These are phyloP conservation scores for Ogataea glucozyma DNA, from an alignment of 805 yeast genomes.

Conservation along the genomic window DNA sequence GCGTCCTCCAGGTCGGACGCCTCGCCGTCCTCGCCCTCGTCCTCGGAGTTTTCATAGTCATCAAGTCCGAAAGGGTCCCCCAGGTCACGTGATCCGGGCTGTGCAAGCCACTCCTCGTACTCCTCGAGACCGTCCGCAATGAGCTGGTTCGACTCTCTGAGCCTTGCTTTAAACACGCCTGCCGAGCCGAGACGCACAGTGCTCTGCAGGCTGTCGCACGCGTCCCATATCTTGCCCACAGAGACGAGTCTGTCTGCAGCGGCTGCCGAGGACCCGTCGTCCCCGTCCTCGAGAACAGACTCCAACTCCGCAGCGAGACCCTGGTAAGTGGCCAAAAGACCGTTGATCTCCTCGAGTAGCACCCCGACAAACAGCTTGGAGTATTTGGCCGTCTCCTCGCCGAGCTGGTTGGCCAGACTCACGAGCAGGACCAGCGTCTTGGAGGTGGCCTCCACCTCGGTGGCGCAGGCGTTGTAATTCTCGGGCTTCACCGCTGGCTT, in stretches of 20 bases:
- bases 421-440: conserved; percentile 45
- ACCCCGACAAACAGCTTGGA: conserved; percentile 34
- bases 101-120: conserved; percentile 65
- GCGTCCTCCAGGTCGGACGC: conserved; percentile 23
- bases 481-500: conserved; percentile 53
- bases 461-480: conserved; percentile 45
- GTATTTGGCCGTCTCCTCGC: conserved; percentile 36
- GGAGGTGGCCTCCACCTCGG: conserved; percentile 48
- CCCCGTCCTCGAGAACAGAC: conserved; percentile 16
- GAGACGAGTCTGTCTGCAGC: conserved; percentile 51
- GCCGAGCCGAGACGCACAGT: conserved; percentile 51
- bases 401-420: conserved; percentile 46
- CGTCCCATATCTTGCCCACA: conserved; percentile 73
- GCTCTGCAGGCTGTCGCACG: conserved; percentile 50
- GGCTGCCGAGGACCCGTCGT: conserved; percentile 31
- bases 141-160: conserved; percentile 46
- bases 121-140: conserved; percentile 68
- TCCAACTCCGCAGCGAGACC: conserved; percentile 23
- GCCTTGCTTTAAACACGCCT: conserved; percentile 49
- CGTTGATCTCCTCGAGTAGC: conserved; percentile 29
- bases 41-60: no score
- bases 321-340: conserved; percentile 19
- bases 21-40: conserved; percentile 28
- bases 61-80: conserved; percentile 53
- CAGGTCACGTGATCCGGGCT: conserved; percentile 52